phyloP scores from a whole-genome alignment of 257 asterid genomes.

The Eustoma russellianum region DNA sequence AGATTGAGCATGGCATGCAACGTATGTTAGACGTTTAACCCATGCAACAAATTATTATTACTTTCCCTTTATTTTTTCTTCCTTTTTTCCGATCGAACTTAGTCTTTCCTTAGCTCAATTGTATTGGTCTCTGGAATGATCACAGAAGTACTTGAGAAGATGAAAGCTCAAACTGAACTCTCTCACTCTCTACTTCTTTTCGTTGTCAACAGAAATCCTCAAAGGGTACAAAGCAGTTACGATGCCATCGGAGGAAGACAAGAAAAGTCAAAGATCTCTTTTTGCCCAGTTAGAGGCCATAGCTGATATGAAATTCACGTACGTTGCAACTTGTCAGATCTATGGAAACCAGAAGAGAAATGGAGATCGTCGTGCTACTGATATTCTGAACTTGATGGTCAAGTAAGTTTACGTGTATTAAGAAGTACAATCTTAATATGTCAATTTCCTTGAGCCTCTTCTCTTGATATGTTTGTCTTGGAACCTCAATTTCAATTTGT shows the following conservation, averaged over 20 bases:
- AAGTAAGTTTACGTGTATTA: conserved; percentile 49
- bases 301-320: conserved; percentile 98
- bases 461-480: conserved; percentile 9
- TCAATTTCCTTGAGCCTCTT: background rate
- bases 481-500: conserved; percentile 12
- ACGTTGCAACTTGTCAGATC: conserved; percentile 94
- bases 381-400: conserved; percentile 93
- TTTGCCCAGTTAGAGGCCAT: conserved; percentile 86
- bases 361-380: conserved; percentile 98
- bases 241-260: conserved; percentile 67
- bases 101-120: background rate
- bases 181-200: conserved; percentile 12
- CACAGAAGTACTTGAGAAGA: background rate
- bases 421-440: background rate
- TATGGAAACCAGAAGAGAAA: conserved; percentile 93
- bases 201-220: conserved; percentile 56
- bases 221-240: conserved; percentile 73
- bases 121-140: background rate
- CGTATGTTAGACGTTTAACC: too few relatives aligned
- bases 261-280: conserved; percentile 87
- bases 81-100: too few relatives aligned
- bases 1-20: too few relatives aligned
- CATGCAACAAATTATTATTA: too few relatives aligned
- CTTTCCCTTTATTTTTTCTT: background rate
- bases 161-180: background rate